Evolutionary conservation across 305 asterid species (phyloP).

Genomic region (Solanum hybrid): DNA sequence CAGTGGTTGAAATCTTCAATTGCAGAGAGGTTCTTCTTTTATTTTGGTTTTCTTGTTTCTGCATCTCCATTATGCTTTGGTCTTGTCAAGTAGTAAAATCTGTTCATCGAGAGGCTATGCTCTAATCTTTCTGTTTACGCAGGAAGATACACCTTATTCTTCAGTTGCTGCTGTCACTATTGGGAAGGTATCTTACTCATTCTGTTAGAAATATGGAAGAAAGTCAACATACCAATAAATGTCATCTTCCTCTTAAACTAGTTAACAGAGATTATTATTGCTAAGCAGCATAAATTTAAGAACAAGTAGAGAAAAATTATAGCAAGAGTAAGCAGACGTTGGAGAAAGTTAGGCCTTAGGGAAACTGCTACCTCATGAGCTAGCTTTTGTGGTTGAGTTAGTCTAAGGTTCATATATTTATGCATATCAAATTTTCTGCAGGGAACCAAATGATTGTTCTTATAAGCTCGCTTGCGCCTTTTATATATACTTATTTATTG

Average conservation of each 20-base stretch:
- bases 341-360: neutral
- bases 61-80: neutral
- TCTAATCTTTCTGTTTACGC: slow-evolving; percentile 18
- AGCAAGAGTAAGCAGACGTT: neutral
- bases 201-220: neutral
- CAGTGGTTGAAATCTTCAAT: slow-evolving; percentile 58
- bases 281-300: neutral
- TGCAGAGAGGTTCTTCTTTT: slow-evolving; percentile 41
- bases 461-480: neutral
- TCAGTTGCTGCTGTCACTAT: slow-evolving; percentile 32
- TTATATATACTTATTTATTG: slow-evolving; percentile 2
- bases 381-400: neutral
- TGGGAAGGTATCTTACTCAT: slow-evolving; percentile 37
- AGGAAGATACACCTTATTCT: slow-evolving; percentile 34
- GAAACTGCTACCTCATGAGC: neutral
- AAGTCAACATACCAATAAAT: neutral
- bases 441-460: neutral
- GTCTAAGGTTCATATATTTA: neutral
- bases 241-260: neutral
- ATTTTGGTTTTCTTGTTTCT: neutral
- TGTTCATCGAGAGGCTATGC: slow-evolving; percentile 1
- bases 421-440: neutral
- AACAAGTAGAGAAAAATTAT: neutral
- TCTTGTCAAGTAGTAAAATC: neutral
- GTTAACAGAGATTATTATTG: neutral